phyloP scores from a whole-genome alignment of 169 alveolate species.

The Plasmodium reichenowi region DNA sequence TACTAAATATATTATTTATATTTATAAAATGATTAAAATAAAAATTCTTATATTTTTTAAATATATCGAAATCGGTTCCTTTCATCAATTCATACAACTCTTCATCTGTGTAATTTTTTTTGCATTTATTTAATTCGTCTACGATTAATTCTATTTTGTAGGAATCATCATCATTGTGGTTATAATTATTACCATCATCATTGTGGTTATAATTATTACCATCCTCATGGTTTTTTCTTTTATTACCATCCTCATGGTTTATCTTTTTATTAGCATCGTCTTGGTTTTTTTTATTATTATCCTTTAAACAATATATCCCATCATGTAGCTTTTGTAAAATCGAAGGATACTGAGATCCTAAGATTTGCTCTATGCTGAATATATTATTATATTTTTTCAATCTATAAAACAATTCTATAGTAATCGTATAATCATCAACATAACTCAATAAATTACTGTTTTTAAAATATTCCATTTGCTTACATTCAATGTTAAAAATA shows the following conservation, averaged over 20 bases:
- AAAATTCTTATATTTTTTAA: slow-evolving; percentile 35
- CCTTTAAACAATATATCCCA: background rate
- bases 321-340: background rate
- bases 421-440: slow-evolving; percentile 24
- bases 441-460: slow-evolving; percentile 18
- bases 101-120: slow-evolving; percentile 26
- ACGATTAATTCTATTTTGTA: background rate
- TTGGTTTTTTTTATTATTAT: background rate
- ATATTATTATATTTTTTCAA: slow-evolving; percentile 18
- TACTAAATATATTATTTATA: slow-evolving; percentile 42
- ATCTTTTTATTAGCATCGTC: background rate
- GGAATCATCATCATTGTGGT: background rate
- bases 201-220: background rate
- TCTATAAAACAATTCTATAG: slow-evolving; percentile 21
- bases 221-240: background rate
- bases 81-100: slow-evolving; percentile 14
- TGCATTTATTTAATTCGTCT: slow-evolving; percentile 8
- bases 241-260: background rate
- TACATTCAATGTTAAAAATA: slow-evolving; percentile 20
- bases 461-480: slow-evolving; percentile 20
- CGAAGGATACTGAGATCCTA: background rate
- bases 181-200: background rate
- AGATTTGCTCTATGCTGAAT: slow-evolving; percentile 8
- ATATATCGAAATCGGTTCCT: background rate
- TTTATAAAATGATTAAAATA: slow-evolving; percentile 45